Evolutionary conservation across 2,329 filamentous ascomycete species (phyloP).

Genomic region (Nannizziopsis barbatae): DNA sequence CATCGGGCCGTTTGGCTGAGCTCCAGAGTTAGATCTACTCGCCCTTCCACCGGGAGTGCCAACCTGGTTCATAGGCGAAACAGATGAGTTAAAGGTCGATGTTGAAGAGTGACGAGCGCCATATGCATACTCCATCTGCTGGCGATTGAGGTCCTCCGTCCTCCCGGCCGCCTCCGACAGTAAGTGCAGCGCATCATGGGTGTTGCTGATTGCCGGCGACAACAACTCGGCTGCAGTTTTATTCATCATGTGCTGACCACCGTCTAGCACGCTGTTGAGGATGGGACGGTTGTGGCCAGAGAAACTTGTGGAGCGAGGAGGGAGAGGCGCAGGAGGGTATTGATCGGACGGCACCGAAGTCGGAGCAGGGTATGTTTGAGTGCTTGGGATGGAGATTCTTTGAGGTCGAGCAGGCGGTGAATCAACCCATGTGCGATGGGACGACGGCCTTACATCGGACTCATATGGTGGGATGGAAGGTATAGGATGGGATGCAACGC

Average conservation of each 20-base stretch:
- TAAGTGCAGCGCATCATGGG: slow-evolving; percentile 83
- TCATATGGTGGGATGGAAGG: slow-evolving; percentile 9
- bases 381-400: slow-evolving; percentile 10
- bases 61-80: slow-evolving; percentile 27
- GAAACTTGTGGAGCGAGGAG: slow-evolving; percentile 10
- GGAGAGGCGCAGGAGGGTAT: slow-evolving; percentile 3
- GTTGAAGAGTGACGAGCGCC: slow-evolving; percentile 29
- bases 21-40: slow-evolving; percentile 27
- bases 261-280: slow-evolving; percentile 27
- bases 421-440: slow-evolving; percentile 14
- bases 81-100: slow-evolving; percentile 29
- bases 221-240: slow-evolving; percentile 50
- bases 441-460: slow-evolving; percentile 7
- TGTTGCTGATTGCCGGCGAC: slow-evolving; percentile 66
- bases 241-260: slow-evolving; percentile 49
- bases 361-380: slow-evolving; percentile 10
- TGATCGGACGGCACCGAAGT: slow-evolving; percentile 12
- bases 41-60: slow-evolving; percentile 26
- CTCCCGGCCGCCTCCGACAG: slow-evolving; percentile 68
- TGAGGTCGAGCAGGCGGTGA: slow-evolving; percentile 6
- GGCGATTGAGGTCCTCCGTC: slow-evolving; percentile 40
- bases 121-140: slow-evolving; percentile 39
- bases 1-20: slow-evolving; percentile 32
- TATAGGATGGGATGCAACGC: slow-evolving; percentile 12
- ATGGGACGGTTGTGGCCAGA: slow-evolving; percentile 10